Evolutionary conservation across 371 early-diverging fungal species (phyloP).

Genomic region (Zancudomyces culisetae): DNA sequence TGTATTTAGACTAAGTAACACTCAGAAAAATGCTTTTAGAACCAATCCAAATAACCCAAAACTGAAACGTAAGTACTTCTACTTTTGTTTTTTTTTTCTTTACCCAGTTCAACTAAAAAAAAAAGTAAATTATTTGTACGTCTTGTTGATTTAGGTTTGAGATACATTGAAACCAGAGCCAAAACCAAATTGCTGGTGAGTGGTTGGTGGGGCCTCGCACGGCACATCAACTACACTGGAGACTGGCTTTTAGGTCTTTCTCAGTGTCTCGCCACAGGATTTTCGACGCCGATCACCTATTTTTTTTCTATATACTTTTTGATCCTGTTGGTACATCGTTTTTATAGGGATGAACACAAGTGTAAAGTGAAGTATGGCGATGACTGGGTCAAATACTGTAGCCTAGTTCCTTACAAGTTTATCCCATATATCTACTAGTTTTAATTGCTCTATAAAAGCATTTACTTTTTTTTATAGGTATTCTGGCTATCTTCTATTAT

Average conservation of each 20-base stretch:
- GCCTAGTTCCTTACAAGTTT: conserved; percentile 64
- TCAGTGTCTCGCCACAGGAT: conserved; percentile 67
- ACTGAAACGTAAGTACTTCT: conserved; percentile 20
- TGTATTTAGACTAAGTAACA: conserved; percentile 74
- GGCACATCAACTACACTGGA: conserved; percentile 84
- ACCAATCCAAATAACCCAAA: conserved; percentile 44
- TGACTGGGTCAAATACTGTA: conserved; percentile 78
- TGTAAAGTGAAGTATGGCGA: conserved; percentile 75
- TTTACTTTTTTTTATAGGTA: no score
- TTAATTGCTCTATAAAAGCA: no score
- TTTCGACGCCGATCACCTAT: conserved; percentile 62
- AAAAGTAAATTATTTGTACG: no score
- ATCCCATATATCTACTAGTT: conserved; percentile 45
- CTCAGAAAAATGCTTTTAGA: conserved; percentile 70
- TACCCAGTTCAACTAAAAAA: no score
- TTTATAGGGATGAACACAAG: conserved; percentile 67
- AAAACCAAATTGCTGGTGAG: conserved; percentile 61
- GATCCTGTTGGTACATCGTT: conserved; percentile 69
- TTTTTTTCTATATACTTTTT: conserved; percentile 82
- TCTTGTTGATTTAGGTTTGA: conserved; percentile 32
- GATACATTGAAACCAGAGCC: conserved; percentile 33
- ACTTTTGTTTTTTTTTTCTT: neutral
- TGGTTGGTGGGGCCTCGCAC: conserved; percentile 88
- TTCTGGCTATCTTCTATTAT: no score
- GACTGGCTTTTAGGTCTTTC: conserved; percentile 75